phyloP scores from a whole-genome alignment of 805 yeast genomes.

The Candida corydali region DNA sequence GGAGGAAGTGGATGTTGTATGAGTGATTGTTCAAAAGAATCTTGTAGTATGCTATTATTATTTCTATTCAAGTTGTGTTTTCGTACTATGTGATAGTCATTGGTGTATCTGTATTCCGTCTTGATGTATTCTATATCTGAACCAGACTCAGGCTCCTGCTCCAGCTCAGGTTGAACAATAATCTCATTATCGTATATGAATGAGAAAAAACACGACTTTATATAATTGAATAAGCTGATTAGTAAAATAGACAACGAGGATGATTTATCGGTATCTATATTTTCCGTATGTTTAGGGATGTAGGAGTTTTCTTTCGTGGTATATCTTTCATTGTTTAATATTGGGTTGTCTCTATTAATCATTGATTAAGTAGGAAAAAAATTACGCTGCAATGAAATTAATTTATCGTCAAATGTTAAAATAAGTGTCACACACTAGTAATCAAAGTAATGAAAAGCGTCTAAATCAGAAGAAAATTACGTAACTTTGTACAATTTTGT shows the following conservation, averaged over 20 bases:
- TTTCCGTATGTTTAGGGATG: too few relatives aligned
- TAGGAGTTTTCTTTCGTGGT: not conserved
- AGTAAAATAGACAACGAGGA: not conserved
- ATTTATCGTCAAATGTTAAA: too few relatives aligned
- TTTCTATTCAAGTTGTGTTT: not conserved
- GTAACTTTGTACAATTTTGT: too few relatives aligned
- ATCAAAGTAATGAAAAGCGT: too few relatives aligned
- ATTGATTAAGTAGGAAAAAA: too few relatives aligned
- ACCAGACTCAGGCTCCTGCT: not conserved
- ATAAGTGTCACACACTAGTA: too few relatives aligned
- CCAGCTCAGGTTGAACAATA: not conserved
- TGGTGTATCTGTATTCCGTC: conserved; percentile 2
- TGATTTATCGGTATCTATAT: not conserved
- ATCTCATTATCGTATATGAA: not conserved
- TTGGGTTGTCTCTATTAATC: conserved; percentile 1
- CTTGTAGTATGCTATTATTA: conserved; percentile 8
- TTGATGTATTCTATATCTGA: conserved; percentile 6
- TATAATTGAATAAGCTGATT: not conserved
- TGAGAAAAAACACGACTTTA: not conserved
- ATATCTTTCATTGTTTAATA: conserved; percentile 1
- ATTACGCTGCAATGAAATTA: too few relatives aligned
- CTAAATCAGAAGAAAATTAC: too few relatives aligned
- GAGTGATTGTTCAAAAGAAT: conserved; percentile 1
- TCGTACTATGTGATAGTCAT: conserved; percentile 8
- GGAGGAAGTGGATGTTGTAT: not conserved